Percentiles rank a stretch among this genome's conserved stretches.
These are phyloP conservation scores for Dendryphion nanum DNA, from an alignment of 2,329 filamentous ascomycete genomes.

Conservation along the genomic window DNA sequence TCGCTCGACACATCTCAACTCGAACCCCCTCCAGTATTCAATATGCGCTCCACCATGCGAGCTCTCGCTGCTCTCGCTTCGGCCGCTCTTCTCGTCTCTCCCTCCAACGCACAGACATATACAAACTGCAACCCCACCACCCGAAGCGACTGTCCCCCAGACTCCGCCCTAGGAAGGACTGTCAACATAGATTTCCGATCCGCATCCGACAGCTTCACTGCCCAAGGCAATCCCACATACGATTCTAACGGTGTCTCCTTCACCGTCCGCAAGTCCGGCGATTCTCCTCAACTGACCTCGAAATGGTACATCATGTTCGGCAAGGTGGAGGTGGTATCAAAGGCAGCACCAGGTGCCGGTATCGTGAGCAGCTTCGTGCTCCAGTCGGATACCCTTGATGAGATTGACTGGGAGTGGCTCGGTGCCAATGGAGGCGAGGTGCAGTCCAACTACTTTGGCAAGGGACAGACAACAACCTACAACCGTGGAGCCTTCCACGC, in stretches of 20 bases:
- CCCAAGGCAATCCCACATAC: constrained; percentile 71
- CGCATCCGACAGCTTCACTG: constrained; percentile 73
- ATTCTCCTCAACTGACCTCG: constrained; percentile 81
- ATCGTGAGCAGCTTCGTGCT: constrained; percentile 93
- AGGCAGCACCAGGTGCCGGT: constrained; percentile 81
- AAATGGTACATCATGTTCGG: constrained; percentile 99
- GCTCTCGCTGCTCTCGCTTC: constrained; percentile 40
- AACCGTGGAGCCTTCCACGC: constrained; percentile 82
- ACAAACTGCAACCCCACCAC: constrained; percentile 56
- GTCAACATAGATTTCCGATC: constrained; percentile 79
- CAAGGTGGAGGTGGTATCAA: constrained; percentile 79
- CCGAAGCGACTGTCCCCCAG: constrained; percentile 63
- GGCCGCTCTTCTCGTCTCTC: constrained; percentile 39
- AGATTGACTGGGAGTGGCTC: constrained; percentile 97
- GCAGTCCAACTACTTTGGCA: constrained; percentile 98
- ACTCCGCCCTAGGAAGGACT: constrained; percentile 80
- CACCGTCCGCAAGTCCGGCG: constrained; percentile 72
- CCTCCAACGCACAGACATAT: constrained; percentile 52
- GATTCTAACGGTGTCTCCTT: constrained; percentile 75
- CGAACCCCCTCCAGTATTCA: constrained; percentile 9
- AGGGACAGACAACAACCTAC: constrained; percentile 81
- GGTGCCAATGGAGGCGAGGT: constrained; percentile 73
- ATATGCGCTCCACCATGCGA: constrained; percentile 34
- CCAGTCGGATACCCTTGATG: constrained; percentile 87
- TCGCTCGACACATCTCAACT: constrained; percentile 2